Conservation (phyloP, 106 monocot species). For the Dendrobium catenatum region DNA sequence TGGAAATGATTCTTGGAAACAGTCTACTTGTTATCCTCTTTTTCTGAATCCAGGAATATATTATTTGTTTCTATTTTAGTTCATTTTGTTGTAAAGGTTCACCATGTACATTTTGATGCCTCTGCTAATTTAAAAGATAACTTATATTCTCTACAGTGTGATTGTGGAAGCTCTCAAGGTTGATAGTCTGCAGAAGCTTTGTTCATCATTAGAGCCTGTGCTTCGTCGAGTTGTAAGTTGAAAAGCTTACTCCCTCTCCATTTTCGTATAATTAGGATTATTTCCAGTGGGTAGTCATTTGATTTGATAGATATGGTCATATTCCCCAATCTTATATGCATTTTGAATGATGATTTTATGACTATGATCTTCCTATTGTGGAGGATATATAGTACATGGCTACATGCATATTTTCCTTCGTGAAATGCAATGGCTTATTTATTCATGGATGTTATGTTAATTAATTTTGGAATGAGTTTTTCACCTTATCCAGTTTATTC, state of each 20-base stretch:
- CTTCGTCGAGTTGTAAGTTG: conserved; percentile 50
- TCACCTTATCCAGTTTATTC: background rate
- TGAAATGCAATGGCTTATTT: background rate
- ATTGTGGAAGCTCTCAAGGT: conserved; percentile 56
- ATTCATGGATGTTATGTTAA: background rate
- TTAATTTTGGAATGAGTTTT: background rate
- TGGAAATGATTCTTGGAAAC: background rate
- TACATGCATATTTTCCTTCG: background rate
- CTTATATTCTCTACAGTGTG: conserved; percentile 21
- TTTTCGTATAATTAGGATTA: background rate
- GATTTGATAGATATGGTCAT: background rate
- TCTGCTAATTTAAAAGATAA: background rate
- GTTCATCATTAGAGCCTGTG: conserved; percentile 49
- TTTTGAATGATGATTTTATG: background rate
- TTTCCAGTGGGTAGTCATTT: background rate
- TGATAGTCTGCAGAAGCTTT: conserved; percentile 51
- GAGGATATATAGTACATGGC: background rate
- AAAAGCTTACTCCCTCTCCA: background rate
- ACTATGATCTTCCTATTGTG: background rate
- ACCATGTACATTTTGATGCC: background rate
- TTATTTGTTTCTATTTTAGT: background rate
- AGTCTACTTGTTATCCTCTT: background rate
- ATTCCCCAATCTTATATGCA: background rate
- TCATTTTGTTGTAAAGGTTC: background rate
- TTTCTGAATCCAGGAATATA: background rate